Evolutionary conservation across 2,329 filamentous ascomycete species (phyloP).

Genomic region (Botrytis byssoidea): DNA sequence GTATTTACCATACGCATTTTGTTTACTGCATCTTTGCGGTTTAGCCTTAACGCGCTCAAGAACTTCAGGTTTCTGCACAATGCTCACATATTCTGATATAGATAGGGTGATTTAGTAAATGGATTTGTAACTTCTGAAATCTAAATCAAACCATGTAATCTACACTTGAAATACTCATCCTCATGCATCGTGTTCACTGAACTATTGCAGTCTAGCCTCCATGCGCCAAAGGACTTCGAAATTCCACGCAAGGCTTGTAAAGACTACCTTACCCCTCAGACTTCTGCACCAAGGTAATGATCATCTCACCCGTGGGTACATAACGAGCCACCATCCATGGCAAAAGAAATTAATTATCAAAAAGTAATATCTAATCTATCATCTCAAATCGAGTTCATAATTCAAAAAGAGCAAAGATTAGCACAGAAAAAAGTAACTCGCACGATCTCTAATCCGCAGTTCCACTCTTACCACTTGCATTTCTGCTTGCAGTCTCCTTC

Average conservation of each 20-base stretch:
- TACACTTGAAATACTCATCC: background rate
- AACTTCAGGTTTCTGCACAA: no score
- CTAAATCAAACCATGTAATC: background rate
- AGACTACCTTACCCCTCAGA: background rate
- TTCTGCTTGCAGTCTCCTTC: slow-evolving; percentile 50
- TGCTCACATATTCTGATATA: no score
- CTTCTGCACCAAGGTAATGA: background rate
- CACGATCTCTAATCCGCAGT: slow-evolving; percentile 35
- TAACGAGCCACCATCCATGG: background rate
- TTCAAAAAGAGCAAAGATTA: background rate
- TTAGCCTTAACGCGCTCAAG: no score
- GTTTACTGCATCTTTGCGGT: no score
- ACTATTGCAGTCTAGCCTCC: background rate
- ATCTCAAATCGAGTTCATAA: background rate
- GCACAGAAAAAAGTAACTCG: background rate
- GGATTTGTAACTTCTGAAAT: background rate
- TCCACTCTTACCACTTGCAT: slow-evolving; percentile 59
- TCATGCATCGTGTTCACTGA: background rate
- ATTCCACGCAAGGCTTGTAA: background rate
- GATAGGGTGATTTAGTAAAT: background rate
- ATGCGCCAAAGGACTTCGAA: background rate
- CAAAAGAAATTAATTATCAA: background rate
- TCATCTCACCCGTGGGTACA: background rate
- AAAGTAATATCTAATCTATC: background rate
- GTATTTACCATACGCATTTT: no score